These are phyloP conservation scores for Penicillium turbatum DNA, from an alignment of 495 filamentous ascomycete species.

Conservation along the genomic window DNA sequence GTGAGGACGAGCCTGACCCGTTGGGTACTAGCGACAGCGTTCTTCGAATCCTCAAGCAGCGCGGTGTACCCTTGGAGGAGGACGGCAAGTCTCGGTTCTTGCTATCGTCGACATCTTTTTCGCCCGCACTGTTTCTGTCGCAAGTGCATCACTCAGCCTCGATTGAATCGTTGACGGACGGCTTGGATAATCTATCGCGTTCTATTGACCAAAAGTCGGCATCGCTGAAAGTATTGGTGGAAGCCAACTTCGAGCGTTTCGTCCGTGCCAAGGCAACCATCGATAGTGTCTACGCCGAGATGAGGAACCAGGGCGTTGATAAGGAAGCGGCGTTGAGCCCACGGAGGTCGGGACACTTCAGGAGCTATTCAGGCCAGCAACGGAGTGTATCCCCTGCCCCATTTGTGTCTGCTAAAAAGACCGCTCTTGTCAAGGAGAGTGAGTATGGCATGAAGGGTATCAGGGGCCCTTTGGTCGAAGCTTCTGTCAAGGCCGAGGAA, in stretches of 20 bases:
- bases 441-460: slow-evolving; percentile 93
- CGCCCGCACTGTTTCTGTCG: slow-evolving; percentile 82
- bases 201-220: slow-evolving; percentile 98
- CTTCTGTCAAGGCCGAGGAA: slow-evolving; percentile 89
- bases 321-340: slow-evolving; percentile 52
- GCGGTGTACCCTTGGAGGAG: slow-evolving; percentile 79
- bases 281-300: slow-evolving; percentile 96
- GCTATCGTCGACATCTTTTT: slow-evolving; percentile 92
- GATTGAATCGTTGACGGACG: slow-evolving; percentile 70
- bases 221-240: slow-evolving; percentile 89
- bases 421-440: slow-evolving; percentile 85
- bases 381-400: slow-evolving; percentile 37
- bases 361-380: slow-evolving; percentile 47
- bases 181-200: slow-evolving; percentile 73
- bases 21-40: slow-evolving; percentile 78
- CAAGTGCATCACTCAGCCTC: slow-evolving; percentile 83
- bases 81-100: slow-evolving; percentile 89
- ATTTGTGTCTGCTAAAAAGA: slow-evolving; percentile 56
- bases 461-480: slow-evolving; percentile 78
- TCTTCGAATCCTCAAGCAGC: slow-evolving; percentile 68
- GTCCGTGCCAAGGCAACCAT: slow-evolving; percentile 95
- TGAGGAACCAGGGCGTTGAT: slow-evolving; percentile 79
- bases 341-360: slow-evolving; percentile 60
- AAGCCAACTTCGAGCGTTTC: slow-evolving; percentile 96
- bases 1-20: slow-evolving; percentile 88